Percentiles rank a stretch among this genome's conserved stretches.
These are phyloP conservation scores for Polyporus tsugae DNA, from an alignment of 1,284 basidiomycete species.

Conservation along the genomic window DNA sequence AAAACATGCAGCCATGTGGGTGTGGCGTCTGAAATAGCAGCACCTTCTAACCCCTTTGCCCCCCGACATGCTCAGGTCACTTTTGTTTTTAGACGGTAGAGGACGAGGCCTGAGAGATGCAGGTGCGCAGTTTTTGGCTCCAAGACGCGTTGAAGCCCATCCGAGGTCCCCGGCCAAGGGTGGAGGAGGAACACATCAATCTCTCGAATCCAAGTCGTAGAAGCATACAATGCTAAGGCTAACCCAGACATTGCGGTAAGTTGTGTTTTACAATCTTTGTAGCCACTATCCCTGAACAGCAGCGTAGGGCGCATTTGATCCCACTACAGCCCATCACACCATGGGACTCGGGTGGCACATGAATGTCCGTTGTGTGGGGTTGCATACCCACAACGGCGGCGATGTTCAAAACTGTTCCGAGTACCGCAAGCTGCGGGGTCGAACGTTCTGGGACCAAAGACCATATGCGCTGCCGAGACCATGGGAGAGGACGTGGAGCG, in stretches of 20 bases:
- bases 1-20: not conserved
- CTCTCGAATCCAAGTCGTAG: not conserved
- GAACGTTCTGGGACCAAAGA: not conserved
- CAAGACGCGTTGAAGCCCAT: no score
- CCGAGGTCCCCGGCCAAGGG: no score
- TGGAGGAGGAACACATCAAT: no score
- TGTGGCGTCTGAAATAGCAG: not conserved
- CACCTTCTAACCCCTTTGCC: not conserved
- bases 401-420: not conserved
- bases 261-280: not conserved
- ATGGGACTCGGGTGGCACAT: not conserved
- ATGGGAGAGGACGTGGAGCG: not conserved
- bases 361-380: not conserved
- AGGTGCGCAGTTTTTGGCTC: no score
- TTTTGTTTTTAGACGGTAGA: not conserved
- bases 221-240: not conserved
- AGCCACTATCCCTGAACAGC: not conserved
- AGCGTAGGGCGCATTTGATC: not conserved
- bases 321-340: not conserved
- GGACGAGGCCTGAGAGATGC: no score
- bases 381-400: not conserved
- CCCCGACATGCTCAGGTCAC: not conserved
- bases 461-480: not conserved
- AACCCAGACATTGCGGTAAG: not conserved
- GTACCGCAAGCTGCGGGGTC: not conserved